Evolutionary conservation across 2,329 filamentous ascomycete species (phyloP), one percentile per base, ranked within the genome.

Genomic region (Chaetomiaceae sp.): DNA sequence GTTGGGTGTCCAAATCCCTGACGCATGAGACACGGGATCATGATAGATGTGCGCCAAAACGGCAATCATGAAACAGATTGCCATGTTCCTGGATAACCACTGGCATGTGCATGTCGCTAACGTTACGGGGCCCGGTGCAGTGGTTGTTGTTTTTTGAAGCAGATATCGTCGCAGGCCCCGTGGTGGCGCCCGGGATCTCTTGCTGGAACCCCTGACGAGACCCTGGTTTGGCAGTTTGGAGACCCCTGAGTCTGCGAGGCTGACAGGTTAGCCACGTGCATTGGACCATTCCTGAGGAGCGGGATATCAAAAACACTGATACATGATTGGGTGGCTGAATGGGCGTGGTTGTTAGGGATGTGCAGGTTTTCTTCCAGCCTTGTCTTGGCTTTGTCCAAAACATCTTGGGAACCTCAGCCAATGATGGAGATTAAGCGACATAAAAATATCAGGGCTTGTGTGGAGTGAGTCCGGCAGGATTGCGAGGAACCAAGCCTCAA

Each of bases 271-370:
- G n/a, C n/a, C n/a, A n/a, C n/a, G n/a, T n/a, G n/a, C n/a, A n/a
- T n/a, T n/a, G n/a, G 11, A 41, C 29, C 16, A 23, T 36, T 30
- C 48, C 21, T 41, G n/a, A n/a, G n/a, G n/a, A n/a, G n/a, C n/a
- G n/a, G n/a, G n/a, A n/a, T n/a, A n/a, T 33, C 8, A 7, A 25
- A 34, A 20, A 36, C 11, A 21, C 37, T 16, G 27, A n/a, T 9
- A 32, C 23, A 25, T 27, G 37, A 58, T 58, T 58, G 56, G 54
- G 16, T 29, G 42, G 36, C 2, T 43, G 10, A 43, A 51, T 30
- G 48, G n/a, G 54, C 54, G 56, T 54, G 54, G 56, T 49, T 36
- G 6, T 3, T 11, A 36, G 11, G 25, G 25, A 5, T 9, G 5
- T 27, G 25, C 5, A 27, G 9, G 25, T 4, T 11, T 11, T 36